Base-by-base conservation (phyloP, 768 basidiomycete genomes). In the Coprinopsis marcescibilis region DNA sequence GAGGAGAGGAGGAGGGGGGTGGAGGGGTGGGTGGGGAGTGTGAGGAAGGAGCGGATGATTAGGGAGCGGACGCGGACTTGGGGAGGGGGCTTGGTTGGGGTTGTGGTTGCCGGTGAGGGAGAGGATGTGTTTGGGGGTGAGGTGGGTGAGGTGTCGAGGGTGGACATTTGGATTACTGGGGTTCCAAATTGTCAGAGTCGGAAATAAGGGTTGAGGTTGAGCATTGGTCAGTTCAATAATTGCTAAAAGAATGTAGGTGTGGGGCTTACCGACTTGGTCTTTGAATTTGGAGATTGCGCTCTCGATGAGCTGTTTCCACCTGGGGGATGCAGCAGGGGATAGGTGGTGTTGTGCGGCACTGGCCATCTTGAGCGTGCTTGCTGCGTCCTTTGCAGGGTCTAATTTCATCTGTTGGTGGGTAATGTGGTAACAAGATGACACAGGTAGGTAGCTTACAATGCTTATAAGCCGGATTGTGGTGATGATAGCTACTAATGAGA, bases 51-150 rank as follows among this genome's bases (percentile, higher is more conserved):
- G 30, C 87, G 78, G 50, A 85, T 78, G 44, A 85, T 65, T 49
- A 73, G 72, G 3, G 81, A 76, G 53, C 89, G 85, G 33, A 82
- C 85, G 46, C 72, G 80, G 1, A 85, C 83, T 7, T 61, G 58
- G 30, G 10, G 26, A 7, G 17, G 39, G 10, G 19, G 17, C 15
- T 12, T 10, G 10, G 39, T 11, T 17, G 7, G 17, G 41, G 26
- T 4, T n/a, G n/a, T n/a, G n/a, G n/a, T n/a, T n/a, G n/a, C n/a
- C n/a, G n/a, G n/a, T n/a, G n/a, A n/a, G n/a, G n/a, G n/a, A n/a
- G n/a, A n/a, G n/a, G n/a, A n/a, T n/a, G n/a, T n/a, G n/a, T n/a
- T n/a, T n/a, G n/a, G n/a, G 15, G 15, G 26, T 30, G 41, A 15
- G 4, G 24, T 11, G 6, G 11, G 8, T 36, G 57, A 52, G 0